phyloP scores from a whole-genome alignment of 331 rosid genomes.

The Quercus phellos region DNA sequence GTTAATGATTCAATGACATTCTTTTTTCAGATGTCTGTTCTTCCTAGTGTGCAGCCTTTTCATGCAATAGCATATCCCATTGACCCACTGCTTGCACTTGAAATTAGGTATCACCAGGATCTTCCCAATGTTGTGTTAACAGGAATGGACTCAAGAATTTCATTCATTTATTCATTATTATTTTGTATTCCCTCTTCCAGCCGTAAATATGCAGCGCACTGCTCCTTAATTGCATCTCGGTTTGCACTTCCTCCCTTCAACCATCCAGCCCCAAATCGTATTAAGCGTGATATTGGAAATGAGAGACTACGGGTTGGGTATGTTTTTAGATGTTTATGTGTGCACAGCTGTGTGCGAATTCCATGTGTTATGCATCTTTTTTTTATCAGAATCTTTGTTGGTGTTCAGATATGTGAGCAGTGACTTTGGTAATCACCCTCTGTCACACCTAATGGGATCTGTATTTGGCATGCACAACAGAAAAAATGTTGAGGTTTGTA shows the following conservation, averaged over 20 bases:
- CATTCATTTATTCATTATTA: no score
- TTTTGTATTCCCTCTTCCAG: conserved; percentile 32
- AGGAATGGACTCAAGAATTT: no score
- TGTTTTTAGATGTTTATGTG: conserved; percentile 9
- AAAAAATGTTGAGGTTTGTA: conserved; percentile 82
- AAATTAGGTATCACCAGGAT: conserved; percentile 56
- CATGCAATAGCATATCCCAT: conserved; percentile 99
- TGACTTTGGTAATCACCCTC: conserved; percentile 94
- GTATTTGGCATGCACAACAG: conserved; percentile 92
- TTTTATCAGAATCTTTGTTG: not conserved
- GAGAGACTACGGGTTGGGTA: conserved; percentile 89
- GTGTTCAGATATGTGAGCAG: conserved; percentile 88
- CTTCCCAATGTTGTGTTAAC: no score
- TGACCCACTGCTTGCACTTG: conserved; percentile 89
- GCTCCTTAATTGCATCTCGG: conserved; percentile 89
- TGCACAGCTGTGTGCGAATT: no score
- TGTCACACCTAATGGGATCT: conserved; percentile 99
- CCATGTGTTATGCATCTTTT: no score
- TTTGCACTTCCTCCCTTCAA: conserved; percentile 71
- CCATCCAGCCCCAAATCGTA: conserved; percentile 63
- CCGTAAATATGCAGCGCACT: conserved; percentile 95
- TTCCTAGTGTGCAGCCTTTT: conserved; percentile 99
- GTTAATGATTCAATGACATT: not conserved
- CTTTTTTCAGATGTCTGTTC: conserved; percentile 76
- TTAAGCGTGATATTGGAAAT: conserved; percentile 61